Percentiles rank a stretch among this genome's conserved stretches.
Conservation (phyloP, 2,329 filamentous ascomycete species). For the Claviceps digitariae region DNA sequence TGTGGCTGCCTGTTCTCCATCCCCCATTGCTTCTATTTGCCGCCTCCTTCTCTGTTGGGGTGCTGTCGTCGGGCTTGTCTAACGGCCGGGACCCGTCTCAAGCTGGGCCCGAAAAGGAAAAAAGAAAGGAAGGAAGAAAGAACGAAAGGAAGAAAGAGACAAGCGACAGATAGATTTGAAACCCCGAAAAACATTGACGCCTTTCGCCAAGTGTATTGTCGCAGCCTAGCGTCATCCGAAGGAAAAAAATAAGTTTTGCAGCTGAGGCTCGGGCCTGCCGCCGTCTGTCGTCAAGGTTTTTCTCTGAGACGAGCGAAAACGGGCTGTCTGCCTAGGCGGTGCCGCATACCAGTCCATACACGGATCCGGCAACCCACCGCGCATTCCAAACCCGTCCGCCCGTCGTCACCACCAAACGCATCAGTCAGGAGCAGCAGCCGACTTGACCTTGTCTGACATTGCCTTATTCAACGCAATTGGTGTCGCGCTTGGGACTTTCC, state of each 20-base stretch:
- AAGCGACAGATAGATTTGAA: neutral
- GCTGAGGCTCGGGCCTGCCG: neutral
- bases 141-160: neutral
- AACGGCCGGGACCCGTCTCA: neutral
- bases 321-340: neutral
- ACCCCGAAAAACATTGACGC: neutral
- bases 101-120: neutral
- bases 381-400: conserved; percentile 2
- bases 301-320: conserved; percentile 3
- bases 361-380: conserved; percentile 5
- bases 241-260: neutral
- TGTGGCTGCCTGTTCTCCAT: neutral
- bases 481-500: neutral
- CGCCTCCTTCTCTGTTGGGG: too few species aligned
- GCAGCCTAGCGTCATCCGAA: neutral
- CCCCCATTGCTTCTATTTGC: neutral
- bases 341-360: conserved; percentile 5
- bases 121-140: neutral
- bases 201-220: neutral
- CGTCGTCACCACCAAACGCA: conserved; percentile 1
- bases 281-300: neutral
- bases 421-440: neutral
- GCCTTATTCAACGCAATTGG: conserved; percentile 1
- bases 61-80: neutral
- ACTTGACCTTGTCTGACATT: neutral